Evolutionary conservation across 345 rosid species (phyloP).

Genomic region (Sisymbrium altissimum): DNA sequence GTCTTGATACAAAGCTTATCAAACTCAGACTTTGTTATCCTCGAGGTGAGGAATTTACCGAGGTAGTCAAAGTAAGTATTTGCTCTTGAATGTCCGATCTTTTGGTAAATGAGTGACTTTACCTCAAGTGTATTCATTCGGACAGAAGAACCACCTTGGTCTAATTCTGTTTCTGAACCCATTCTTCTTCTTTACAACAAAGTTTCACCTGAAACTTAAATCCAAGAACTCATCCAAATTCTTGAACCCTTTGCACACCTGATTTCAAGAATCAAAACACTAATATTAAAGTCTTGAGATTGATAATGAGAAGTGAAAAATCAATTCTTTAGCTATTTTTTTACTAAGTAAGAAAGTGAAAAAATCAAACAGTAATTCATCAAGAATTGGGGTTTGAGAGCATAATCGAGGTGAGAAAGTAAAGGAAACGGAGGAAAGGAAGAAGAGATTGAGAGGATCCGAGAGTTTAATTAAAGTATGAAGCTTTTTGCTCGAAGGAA

Average conservation of each 20-base stretch:
- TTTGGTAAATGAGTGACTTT: slow-evolving; percentile 27
- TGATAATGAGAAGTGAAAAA: not conserved
- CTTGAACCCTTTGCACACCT: not conserved
- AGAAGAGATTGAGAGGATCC: slow-evolving; percentile 8
- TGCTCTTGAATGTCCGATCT: slow-evolving; percentile 69
- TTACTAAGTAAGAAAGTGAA: slow-evolving; percentile 11
- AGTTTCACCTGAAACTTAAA: not conserved
- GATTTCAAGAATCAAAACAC: slow-evolving; percentile 5
- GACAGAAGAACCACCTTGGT: slow-evolving; percentile 5
- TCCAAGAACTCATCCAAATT: not conserved
- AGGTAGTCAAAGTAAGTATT: slow-evolving; percentile 71
- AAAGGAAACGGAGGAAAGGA: not conserved
- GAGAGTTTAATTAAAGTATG: not conserved
- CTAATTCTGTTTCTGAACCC: slow-evolving; percentile 27
- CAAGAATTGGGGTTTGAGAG: not conserved
- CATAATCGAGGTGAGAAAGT: not conserved
- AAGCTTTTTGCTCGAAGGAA: not conserved
- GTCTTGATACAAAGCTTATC: slow-evolving; percentile 56
- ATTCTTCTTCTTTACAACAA: slow-evolving; percentile 19
- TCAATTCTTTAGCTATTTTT: too few species aligned
- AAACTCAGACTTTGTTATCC: slow-evolving; percentile 61
- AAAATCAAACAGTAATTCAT: not conserved
- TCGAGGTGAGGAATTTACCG: slow-evolving; percentile 51
- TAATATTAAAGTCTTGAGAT: not conserved
- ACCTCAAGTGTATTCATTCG: slow-evolving; percentile 13